Percentiles rank a stretch among this genome's conserved stretches.
These are phyloP conservation scores for Euphorbia schlechtendalii DNA, from an alignment of 441 rosid species.

Conservation along the genomic window DNA sequence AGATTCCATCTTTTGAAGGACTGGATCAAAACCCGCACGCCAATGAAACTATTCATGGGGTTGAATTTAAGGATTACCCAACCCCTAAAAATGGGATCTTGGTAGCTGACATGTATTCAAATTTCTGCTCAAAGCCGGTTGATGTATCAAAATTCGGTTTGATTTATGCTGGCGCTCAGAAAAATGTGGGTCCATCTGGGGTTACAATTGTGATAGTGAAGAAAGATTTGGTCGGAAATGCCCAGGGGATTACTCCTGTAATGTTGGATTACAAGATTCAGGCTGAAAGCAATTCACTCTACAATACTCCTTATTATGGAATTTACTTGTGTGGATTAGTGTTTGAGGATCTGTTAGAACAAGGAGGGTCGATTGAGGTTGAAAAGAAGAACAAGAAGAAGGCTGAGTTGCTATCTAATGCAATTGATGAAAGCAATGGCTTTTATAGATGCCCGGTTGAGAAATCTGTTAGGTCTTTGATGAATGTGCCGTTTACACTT, in stretches of 20 bases:
- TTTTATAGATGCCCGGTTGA: slow-evolving; percentile 81
- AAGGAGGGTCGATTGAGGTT: slow-evolving; percentile 77
- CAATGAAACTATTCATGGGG: slow-evolving; percentile 93
- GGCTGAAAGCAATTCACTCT: slow-evolving; percentile 67
- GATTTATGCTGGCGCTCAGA: slow-evolving; percentile 94
- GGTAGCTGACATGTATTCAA: slow-evolving; percentile 91
- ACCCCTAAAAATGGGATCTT: slow-evolving; percentile 41
- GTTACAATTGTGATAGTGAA: slow-evolving; percentile 79
- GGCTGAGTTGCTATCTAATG: slow-evolving; percentile 61
- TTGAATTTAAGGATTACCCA: slow-evolving; percentile 84
- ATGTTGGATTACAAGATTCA: slow-evolving; percentile 95
- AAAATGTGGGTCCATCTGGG: slow-evolving; percentile 95
- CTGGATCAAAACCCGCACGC: slow-evolving; percentile 59
- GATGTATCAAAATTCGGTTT: slow-evolving; percentile 78
- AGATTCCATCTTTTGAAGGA: slow-evolving; percentile 49
- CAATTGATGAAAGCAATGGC: slow-evolving; percentile 76
- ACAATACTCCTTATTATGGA: slow-evolving; percentile 85
- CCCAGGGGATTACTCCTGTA: slow-evolving; percentile 60
- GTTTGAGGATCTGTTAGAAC: slow-evolving; percentile 75
- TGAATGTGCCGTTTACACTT: slow-evolving; percentile 92
- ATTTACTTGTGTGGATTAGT: slow-evolving; percentile 94
- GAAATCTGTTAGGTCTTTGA: slow-evolving; percentile 84
- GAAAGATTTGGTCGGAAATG: slow-evolving; percentile 75
- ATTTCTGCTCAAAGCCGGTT: slow-evolving; percentile 90
- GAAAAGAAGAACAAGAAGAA: slow-evolving; percentile 87